These are phyloP conservation scores for Scedosporium dehoogii DNA, from an alignment of 2,329 filamentous ascomycete species.

Conservation along the genomic window DNA sequence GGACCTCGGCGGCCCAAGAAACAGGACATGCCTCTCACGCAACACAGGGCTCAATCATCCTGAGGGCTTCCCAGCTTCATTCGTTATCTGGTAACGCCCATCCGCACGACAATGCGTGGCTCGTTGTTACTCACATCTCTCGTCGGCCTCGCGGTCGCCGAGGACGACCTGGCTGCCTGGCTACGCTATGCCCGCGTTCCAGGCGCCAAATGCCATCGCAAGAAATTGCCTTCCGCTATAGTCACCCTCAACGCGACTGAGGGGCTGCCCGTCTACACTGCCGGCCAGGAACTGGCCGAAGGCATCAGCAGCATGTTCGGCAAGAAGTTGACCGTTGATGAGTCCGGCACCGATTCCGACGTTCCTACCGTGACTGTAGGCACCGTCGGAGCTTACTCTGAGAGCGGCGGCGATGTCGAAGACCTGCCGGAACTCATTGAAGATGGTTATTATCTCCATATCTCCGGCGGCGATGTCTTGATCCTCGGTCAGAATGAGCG, in stretches of 20 bases:
- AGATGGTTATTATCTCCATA: constrained; percentile 54
- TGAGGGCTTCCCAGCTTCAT: not conserved
- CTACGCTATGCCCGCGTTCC: constrained; percentile 50
- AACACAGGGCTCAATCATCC: not conserved
- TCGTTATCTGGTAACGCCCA: not conserved
- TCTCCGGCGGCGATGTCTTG: constrained; percentile 31
- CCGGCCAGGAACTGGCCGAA: constrained; percentile 46
- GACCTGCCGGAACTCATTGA: constrained; percentile 31
- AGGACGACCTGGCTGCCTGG: constrained; percentile 54
- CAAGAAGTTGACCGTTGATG: constrained; percentile 26
- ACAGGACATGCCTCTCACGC: too few relatives aligned
- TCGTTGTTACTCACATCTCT: constrained; percentile 17
- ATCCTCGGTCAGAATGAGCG: constrained; percentile 58
- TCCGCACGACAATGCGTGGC: constrained; percentile 17
- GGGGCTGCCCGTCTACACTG: constrained; percentile 47
- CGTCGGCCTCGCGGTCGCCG: constrained; percentile 33
- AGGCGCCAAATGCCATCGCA: constrained; percentile 20
- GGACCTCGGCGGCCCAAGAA: too few relatives aligned
- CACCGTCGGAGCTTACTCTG: constrained; percentile 15
- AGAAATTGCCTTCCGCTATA: constrained; percentile 35
- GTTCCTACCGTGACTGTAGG: constrained; percentile 12
- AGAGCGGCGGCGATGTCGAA: constrained; percentile 20
- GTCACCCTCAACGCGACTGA: constrained; percentile 43
- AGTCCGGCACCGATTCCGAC: not conserved
- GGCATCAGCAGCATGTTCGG: constrained; percentile 49